Conservation (phyloP, 192 early-diverging fungal genomes). For the Coemansia sp. region DNA sequence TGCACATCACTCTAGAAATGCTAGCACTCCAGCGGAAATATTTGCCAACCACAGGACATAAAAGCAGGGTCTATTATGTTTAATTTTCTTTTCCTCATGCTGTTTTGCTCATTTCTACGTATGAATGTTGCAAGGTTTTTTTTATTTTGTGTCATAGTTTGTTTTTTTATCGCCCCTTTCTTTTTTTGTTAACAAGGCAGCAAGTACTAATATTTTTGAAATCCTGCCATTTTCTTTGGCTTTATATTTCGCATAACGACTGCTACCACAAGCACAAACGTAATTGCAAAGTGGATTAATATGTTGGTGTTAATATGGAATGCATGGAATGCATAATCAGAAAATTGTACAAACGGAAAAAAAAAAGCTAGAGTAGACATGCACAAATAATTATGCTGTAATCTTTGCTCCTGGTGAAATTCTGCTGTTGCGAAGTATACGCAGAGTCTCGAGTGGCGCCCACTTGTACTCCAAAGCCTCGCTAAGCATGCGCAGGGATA, state of each 20-base stretch:
- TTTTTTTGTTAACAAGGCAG: not conserved
- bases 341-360: slow-evolving; percentile 16
- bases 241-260: too few relatives aligned
- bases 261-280: not conserved
- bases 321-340: not conserved
- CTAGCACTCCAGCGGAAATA: slow-evolving; percentile 12
- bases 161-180: not conserved
- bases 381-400: slow-evolving; percentile 9
- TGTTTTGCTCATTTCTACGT: not conserved
- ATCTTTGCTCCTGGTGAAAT: slow-evolving; percentile 40
- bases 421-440: slow-evolving; percentile 49
- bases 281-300: too few relatives aligned
- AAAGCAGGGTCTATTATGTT: not conserved
- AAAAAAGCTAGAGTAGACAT: not conserved
- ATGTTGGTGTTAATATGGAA: not conserved
- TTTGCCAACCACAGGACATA: not conserved
- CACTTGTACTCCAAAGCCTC: slow-evolving; percentile 34
- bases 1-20: not conserved
- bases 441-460: slow-evolving; percentile 41
- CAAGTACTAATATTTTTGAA: not conserved
- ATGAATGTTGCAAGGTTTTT: not conserved
- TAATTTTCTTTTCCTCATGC: not conserved
- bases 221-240: too few relatives aligned
- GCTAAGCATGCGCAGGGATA: slow-evolving; percentile 38
- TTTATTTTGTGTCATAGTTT: slow-evolving; percentile 7